phyloP scores from a whole-genome alignment of 2,329 filamentous ascomycete genomes.

The Cercospora nicotianae region DNA sequence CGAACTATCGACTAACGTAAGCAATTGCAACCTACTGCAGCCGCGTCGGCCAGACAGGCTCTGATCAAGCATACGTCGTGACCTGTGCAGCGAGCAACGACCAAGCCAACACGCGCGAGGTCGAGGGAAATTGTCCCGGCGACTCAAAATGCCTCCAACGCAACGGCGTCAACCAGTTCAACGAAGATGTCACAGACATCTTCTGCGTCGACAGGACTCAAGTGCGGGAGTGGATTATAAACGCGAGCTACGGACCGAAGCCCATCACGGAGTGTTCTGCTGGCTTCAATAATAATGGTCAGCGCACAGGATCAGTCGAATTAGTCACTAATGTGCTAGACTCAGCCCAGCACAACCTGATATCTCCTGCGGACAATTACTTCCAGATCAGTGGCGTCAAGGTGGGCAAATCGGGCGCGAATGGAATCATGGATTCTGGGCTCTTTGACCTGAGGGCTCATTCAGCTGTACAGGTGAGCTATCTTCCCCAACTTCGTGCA shows the following conservation, averaged over 20 bases:
- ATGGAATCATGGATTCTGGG: background rate
- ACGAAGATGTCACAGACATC: background rate
- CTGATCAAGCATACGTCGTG: background rate
- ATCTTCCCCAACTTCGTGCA: background rate
- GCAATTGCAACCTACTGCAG: background rate
- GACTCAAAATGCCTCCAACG: background rate
- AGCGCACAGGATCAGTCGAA: background rate
- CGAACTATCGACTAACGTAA: background rate
- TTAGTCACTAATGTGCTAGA: background rate
- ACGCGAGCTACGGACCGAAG: background rate
- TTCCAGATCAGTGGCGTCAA: background rate
- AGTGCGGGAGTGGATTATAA: background rate
- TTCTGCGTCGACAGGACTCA: background rate
- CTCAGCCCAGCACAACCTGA: background rate
- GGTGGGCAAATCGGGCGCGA: background rate
- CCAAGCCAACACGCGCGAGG: background rate
- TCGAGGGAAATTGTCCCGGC: background rate
- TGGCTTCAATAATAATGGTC: background rate
- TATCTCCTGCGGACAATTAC: background rate
- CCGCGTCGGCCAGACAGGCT: background rate
- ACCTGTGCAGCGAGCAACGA: background rate
- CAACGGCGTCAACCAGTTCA: background rate
- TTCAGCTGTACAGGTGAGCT: background rate
- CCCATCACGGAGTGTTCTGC: background rate
- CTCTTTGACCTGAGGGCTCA: background rate